Conservation (phyloP, 352 stramenopile species). For the Phytophthora ohioensis region DNA sequence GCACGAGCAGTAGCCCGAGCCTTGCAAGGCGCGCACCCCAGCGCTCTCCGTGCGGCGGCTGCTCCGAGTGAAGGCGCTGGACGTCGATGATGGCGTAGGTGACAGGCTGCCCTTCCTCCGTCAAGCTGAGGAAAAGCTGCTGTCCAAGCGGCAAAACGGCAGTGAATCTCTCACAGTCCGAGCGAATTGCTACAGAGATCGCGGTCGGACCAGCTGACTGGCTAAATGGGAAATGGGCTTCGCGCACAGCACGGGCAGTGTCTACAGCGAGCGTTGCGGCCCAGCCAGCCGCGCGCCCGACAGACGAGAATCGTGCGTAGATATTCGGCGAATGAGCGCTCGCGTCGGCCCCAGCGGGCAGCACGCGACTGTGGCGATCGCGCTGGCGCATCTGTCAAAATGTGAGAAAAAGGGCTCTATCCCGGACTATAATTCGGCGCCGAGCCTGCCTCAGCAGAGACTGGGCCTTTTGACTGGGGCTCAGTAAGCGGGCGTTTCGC, state of each 20-base stretch:
- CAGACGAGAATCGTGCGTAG: conserved; percentile 43
- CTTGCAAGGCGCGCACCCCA: conserved; percentile 50
- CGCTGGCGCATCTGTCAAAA: neutral
- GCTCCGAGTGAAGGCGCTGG: conserved; percentile 6
- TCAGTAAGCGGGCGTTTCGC: conserved; percentile 10
- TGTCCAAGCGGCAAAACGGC: neutral
- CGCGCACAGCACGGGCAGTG: conserved; percentile 21
- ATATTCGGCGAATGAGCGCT: conserved; percentile 44
- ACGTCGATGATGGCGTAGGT: conserved; percentile 25
- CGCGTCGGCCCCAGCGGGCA: conserved; percentile 19
- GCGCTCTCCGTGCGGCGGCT: conserved; percentile 29
- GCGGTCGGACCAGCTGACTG: conserved; percentile 22
- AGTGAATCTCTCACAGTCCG: conserved; percentile 1
- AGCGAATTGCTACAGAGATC: neutral
- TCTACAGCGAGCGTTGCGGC: conserved; percentile 25
- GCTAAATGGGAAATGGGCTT: conserved; percentile 43
- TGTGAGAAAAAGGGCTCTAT: conserved; percentile 21
- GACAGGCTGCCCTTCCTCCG: conserved; percentile 7
- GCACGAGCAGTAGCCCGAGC: conserved; percentile 41
- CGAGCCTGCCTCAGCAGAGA: conserved; percentile 18
- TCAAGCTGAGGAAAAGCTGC: conserved; percentile 15
- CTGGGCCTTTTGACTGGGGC: neutral
- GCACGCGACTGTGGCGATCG: neutral
- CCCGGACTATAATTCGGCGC: conserved; percentile 23
- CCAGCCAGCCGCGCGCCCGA: conserved; percentile 8